Base-by-base conservation (phyloP, 208 protist genomes). In the Crithidia bombi region DNA sequence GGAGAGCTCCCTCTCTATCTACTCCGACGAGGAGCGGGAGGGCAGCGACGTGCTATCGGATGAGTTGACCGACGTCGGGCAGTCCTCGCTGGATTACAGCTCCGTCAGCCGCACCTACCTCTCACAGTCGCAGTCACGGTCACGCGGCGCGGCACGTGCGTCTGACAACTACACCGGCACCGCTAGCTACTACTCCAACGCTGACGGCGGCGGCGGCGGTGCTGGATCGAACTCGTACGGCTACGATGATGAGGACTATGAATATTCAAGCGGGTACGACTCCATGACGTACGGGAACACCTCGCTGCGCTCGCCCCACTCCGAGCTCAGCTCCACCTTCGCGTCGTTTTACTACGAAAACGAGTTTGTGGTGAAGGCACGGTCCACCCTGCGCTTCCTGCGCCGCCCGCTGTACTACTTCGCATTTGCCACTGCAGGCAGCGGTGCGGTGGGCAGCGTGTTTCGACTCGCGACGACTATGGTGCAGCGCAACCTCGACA, bases 241-340 rank as follows among this genome's bases (percentile, higher is more conserved):
- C 44, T 74, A 78, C 66, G 69, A 82, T 36, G 55, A 81, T 19
- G 57, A 69, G 38, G 66, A 86, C 73, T 69, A 76, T 36, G 54
- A 76, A 41, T 69, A 77, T 38, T 73, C 59, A 15, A 73, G 58
- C 49, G 57, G 55, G 26, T 84, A 80, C 61, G 79, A 69, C 46
- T 83, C 78, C 12, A 30, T 79, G 66, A 65, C 63, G 44, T 78
- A 75, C 64, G 78, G 76, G 68, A 81, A 91, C 65, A 86, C 71
- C 23, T 79, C 77, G 3, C 67, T 89, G 41, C 74, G 81, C 56
- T 93, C 87, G 7, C 86, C 91, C 11, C 69, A 77, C 38, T 92
- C 86, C 2, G 84, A 92, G 61, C 75, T 92, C 56, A 93, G 88
- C 77, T 92, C 91, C 12, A 92, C 91, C 23, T 91, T 92, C 56